These are phyloP conservation scores for Peronospora destructor DNA, from an alignment of 352 stramenopile species.

Conservation along the genomic window DNA sequence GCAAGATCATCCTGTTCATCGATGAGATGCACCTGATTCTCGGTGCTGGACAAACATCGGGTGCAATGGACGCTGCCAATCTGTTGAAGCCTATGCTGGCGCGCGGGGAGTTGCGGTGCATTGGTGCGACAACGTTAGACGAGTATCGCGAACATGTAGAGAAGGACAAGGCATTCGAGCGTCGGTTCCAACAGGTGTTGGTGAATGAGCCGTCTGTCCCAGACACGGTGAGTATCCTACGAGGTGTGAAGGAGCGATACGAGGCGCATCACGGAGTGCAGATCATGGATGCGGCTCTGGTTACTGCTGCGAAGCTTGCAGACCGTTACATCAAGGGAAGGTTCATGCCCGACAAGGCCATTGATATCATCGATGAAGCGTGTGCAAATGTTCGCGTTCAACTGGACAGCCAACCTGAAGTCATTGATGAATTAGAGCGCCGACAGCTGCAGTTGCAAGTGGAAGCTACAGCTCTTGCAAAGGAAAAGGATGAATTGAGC, in stretches of 20 bases:
- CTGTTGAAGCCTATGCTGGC: slow-evolving; percentile 97
- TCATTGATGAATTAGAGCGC: slow-evolving; percentile 94
- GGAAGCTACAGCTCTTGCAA: slow-evolving; percentile 88
- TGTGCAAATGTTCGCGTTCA: slow-evolving; percentile 87
- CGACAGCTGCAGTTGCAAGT: slow-evolving; percentile 94
- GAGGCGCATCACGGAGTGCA: slow-evolving; percentile 95
- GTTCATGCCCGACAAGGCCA: slow-evolving; percentile 92
- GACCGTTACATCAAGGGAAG: slow-evolving; percentile 90
- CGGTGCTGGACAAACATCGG: slow-evolving; percentile 87
- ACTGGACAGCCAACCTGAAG: slow-evolving; percentile 91
- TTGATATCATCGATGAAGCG: slow-evolving; percentile 94
- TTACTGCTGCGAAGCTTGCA: slow-evolving; percentile 91
- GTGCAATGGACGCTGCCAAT: slow-evolving; percentile 97
- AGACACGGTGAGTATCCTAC: slow-evolving; percentile 94
- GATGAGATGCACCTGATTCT: slow-evolving; percentile 97
- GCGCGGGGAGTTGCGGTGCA: slow-evolving; percentile 92
- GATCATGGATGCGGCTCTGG: slow-evolving; percentile 91
- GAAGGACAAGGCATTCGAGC: slow-evolving; percentile 97
- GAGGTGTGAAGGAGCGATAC: slow-evolving; percentile 94
- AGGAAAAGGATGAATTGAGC: slow-evolving; percentile 91
- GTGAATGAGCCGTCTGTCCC: slow-evolving; percentile 92
- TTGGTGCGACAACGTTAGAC: slow-evolving; percentile 96
- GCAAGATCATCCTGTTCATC: slow-evolving; percentile 98
- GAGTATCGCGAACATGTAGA: slow-evolving; percentile 98
- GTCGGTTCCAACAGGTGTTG: slow-evolving; percentile 95